Percentiles rank a stretch among this genome's conserved stretches.
phyloP scores from a whole-genome alignment of 805 yeast species.

The Saccharomycopsis babjevae region DNA sequence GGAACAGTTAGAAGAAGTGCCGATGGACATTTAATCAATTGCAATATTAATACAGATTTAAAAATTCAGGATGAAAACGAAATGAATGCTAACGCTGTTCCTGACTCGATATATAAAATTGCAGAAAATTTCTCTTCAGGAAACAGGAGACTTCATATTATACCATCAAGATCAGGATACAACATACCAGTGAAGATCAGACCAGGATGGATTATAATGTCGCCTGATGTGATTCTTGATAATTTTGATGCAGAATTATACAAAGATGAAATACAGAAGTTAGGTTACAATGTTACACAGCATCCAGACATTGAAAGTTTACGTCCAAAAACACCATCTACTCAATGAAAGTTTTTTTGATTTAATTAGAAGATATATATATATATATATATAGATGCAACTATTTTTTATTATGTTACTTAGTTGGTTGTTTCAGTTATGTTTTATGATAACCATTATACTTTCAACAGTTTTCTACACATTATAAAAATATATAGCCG shows the following conservation, averaged over 20 bases:
- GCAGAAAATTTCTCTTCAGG: slow-evolving; percentile 86
- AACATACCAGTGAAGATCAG: slow-evolving; percentile 55
- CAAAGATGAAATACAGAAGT: slow-evolving; percentile 31
- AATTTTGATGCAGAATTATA: slow-evolving; percentile 48
- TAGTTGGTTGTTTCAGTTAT: background rate
- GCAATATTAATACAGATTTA: slow-evolving; percentile 86
- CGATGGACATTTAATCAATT: slow-evolving; percentile 78
- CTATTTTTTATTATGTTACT: background rate
- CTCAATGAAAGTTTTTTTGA: slow-evolving; percentile 2
- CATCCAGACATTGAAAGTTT: slow-evolving; percentile 65
- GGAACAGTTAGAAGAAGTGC: slow-evolving; percentile 85
- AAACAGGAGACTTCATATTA: slow-evolving; percentile 71
- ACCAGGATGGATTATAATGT: slow-evolving; percentile 84
- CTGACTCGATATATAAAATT: slow-evolving; percentile 65
- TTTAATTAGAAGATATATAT: background rate
- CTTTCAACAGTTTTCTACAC: background rate
- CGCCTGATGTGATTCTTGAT: slow-evolving; percentile 72
- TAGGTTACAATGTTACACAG: slow-evolving; percentile 53
- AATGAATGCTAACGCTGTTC: slow-evolving; percentile 42
- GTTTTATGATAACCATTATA: background rate
- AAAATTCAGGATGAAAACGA: slow-evolving; percentile 45
- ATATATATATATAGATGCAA: background rate
- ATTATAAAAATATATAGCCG: background rate
- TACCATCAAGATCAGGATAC: slow-evolving; percentile 63
- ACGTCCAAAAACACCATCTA: slow-evolving; percentile 71